Evolutionary conservation across 1,139 yeast genomes (phyloP), one percentile per base, ranked within the genome.

Genomic region (Nakaseomyces delphensis): DNA sequence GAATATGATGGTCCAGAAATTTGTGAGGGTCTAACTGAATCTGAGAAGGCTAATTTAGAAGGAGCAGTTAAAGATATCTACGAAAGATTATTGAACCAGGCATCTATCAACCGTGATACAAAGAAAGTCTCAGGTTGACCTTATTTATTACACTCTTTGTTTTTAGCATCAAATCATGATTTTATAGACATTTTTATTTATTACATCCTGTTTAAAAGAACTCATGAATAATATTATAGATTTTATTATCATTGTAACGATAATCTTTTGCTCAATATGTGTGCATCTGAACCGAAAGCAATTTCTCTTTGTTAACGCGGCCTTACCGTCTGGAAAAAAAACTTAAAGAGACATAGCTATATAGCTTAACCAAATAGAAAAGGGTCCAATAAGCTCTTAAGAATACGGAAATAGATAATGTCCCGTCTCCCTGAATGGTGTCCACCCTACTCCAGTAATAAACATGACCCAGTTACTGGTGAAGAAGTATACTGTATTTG

Each of bases 401-500:
- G 9, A 21, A 21, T 21, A 21, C 24, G n/a, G n/a, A n/a, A n/a
- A n/a, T 5, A 55, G 45, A 13, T 31, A 21, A 14, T 38, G 41
- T 20, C 37, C 8, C 13, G 21, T 21, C 14, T 16, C 15, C 64
- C 64, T 11, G 44, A 43, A 28, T 60, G 63, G 64, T 59, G 63
- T 45, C 63, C 63, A 3, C 53, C 57, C 13, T 56, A 53, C 35
- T 50, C 54, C 8, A 28, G 46, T 6, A 21, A 41, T 8, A 59
- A 55, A 39, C 40, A 46, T n/a, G 60, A 53, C 39, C 55, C 61
- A 24, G 45, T 38, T 2, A 56, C 61, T 4, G 62, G 77, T 38
- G 83, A 79, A 48, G 91, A 81, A 48, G 66, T 85, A 9, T 87
- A 71, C 54, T 89, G 97, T 59, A 65, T 80, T 0, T 89, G 97